Evolutionary conservation across 2,329 filamentous ascomycete genomes (phyloP), one percentile per base, ranked within the genome.

Genomic region (Niveomyces coronatus): DNA sequence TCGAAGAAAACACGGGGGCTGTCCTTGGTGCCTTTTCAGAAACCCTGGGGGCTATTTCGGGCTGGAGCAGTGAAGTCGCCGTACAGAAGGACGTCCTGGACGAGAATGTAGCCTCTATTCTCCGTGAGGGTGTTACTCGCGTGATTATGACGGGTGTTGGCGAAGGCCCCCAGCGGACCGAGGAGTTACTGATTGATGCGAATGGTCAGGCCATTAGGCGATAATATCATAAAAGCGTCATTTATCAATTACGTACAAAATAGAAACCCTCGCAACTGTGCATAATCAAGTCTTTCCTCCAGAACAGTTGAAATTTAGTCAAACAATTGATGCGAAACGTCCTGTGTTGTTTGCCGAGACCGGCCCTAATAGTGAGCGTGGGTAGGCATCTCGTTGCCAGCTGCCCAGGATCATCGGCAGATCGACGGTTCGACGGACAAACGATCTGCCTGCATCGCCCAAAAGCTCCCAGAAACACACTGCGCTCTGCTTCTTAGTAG

Each of bases 91-190:
- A 76, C n/a, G 64, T 70, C 32, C 62, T 88, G 15, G 77, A 87
- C 31, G 73, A 79, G 45, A 66, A 73, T 37, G 71, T 80, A n/a
- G 64, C 82, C 4, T 63, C 69, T 32, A 68, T 76, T 24, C 61
- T 98, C 47, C 79, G 79, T 63, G 73, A 78, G 28, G 91, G 91
- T 18, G 79, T 98, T 5, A 86, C 81, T 61, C 76, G 88, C 46
- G 80, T 98, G 26, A 98, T 98, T 49, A 66, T 88, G 65, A 96
- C 93, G 2, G 74, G 81, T 37, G 91, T 98, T 30, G 91, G 91
- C 2, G 85, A 93, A 57, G 91, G 89, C 0, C 91, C 91, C 0
- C 63, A 82, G 46, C 85, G 76, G 68, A 84, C 86, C 4, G 74
- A 89, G 13, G 74, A 89, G 55, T 79, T 80, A 54, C 63, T 95